phyloP scores from a whole-genome alignment of 1,139 yeast genomes.

The Saccharomyces hybrid region DNA sequence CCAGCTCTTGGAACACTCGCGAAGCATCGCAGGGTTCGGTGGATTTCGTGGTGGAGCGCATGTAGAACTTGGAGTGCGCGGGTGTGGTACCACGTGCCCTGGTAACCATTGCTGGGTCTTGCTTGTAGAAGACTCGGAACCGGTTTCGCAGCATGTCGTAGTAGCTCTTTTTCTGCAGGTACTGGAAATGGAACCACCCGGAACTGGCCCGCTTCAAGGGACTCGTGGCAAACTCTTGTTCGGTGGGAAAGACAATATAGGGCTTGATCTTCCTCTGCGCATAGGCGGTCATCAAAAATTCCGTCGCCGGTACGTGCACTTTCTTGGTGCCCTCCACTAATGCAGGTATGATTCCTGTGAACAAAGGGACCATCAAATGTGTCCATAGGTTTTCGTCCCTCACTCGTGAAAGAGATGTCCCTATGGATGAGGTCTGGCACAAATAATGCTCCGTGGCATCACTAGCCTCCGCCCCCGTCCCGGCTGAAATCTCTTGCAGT shows the following conservation, averaged over 20 bases:
- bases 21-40: conserved; percentile 2
- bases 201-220: conserved; percentile 45
- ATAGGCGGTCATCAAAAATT: conserved; percentile 26
- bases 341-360: conserved; percentile 23
- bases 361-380: conserved; percentile 46
- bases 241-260: conserved; percentile 48
- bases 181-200: conserved; percentile 48
- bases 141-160: conserved; percentile 14
- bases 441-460: conserved; percentile 33
- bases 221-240: conserved; percentile 40
- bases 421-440: conserved; percentile 55
- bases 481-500: neutral
- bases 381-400: conserved; percentile 42
- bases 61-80: conserved; percentile 41
- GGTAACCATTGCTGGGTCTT: conserved; percentile 12
- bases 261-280: conserved; percentile 36
- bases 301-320: conserved; percentile 4
- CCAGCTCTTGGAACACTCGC: conserved; percentile 37
- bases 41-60: conserved; percentile 32
- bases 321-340: neutral
- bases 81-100: conserved; percentile 33
- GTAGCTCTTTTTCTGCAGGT: conserved; percentile 23
- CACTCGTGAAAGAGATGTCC: conserved; percentile 42
- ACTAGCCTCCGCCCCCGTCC: neutral
- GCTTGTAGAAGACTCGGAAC: conserved; percentile 24